Base-by-base conservation (phyloP, 2,329 filamentous ascomycete genomes). In the Colletotrichum simmondsii region DNA sequence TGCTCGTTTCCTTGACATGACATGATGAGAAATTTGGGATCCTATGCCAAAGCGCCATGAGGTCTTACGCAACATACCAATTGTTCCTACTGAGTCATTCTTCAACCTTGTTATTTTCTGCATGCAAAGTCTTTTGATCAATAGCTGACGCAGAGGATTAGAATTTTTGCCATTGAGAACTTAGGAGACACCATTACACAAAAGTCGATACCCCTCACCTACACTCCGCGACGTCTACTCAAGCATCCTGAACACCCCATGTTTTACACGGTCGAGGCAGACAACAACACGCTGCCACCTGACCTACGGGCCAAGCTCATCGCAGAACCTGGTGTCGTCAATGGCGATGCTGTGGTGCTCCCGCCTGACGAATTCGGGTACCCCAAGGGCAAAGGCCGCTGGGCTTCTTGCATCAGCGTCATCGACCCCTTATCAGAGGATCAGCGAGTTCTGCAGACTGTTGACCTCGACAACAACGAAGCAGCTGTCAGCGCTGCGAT, bases 321-420 rank as follows among this genome's bases (percentile, higher is more conserved):
- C 12, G 89, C 92, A 37, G 93, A 97, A 76, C 91, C 93, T 0
- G 87, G 87, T 7, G 87, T 91, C 4, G 90, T 92, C 8, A 95
- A 95, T 79, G 94, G 93, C 6, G 92, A 95, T 75, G 87, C 89
- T n/a, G 86, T 87, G 5, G 87, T 92, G 12, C 86, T 97, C 2
- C 92, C 94, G 0, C 90, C 95, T 1, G 90, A 93, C 76, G 94
- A 97, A 5, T 98, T 99, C 80, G 97, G 97, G 2, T 95, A 98
- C 78, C 94, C 97, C 11, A 91, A 92, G 69, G 95, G 92, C 28
- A 91, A 90, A 72, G 93, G 94, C 24, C 93, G 96, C 75, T 99
- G 97, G 97, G 95, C 97, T 53, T 98, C 96, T 11, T 98, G 95
- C 82, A 95, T 99, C 76, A 95, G 94, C 78, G 90, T 98, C 24